Evolutionary conservation across 148 eudicot species (phyloP), one percentile per base, ranked within the genome.

Genomic region (Rhododendron simsii): DNA sequence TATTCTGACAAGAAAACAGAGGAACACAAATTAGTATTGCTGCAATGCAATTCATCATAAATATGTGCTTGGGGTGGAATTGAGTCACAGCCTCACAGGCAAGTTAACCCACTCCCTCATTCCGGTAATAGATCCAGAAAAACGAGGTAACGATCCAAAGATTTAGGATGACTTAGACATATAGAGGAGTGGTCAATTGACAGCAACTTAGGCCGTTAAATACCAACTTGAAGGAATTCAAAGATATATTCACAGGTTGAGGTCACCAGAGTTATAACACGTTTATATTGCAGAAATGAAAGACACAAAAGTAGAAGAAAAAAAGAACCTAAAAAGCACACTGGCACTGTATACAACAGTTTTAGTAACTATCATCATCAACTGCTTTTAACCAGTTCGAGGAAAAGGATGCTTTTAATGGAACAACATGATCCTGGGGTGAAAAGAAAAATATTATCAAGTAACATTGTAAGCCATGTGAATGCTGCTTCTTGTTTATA

Each of bases 1-100:
- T 97, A 90, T 90, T 95, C 99, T 96, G 87, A 83, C 20, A 81
- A 61, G 30, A 50, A 83, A 30, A 18, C 76, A 45, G 18, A 41
- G 39, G 35, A 55, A 55, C 74, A 55, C 39, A n/a, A 48, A 14
- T 84, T 11, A 74, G 65, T 5, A 73, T 69, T 12, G 75, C 37
- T 74, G 48, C 73, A 45, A 44, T 47, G 44, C 3, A 57, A 73
- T 83, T 2, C 35, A 41, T 65, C 53, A 69, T 45, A 82, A 35
- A 16, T 15, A 55, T 20, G 45, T 35, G 15, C 63, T 28, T 13
- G 41, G 44, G 47, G 44, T 20, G 30, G 18, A 55, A 18, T 51
- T 50, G 39, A 50, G 61, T 30, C 35, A 4, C 63, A 28, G 37
- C 16, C 15, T 30, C 35, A 4, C 63, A 28, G 37, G 35, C 15